These are phyloP conservation scores for Teunomyces panamensis DNA, from an alignment of 805 yeast genomes.

Conservation along the genomic window DNA sequence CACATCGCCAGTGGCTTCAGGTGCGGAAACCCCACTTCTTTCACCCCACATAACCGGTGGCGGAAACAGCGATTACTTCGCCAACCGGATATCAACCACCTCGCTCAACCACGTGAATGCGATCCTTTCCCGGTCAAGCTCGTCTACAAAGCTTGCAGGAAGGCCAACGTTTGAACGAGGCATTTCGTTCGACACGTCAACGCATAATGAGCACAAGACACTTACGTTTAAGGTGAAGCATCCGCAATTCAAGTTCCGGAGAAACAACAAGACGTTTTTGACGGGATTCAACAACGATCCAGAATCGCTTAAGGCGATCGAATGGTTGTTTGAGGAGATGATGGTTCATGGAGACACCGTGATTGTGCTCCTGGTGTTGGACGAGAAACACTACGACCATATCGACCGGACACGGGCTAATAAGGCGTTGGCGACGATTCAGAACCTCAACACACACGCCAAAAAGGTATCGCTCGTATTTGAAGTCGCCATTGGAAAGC, in stretches of 20 bases:
- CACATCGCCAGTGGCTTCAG: slow-evolving; percentile 17
- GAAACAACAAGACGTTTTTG: slow-evolving; percentile 42
- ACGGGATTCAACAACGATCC: slow-evolving; percentile 37
- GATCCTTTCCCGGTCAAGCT: slow-evolving; percentile 6
- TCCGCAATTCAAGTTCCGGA: slow-evolving; percentile 40
- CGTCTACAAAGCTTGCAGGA: slow-evolving; percentile 2
- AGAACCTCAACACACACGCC: slow-evolving; percentile 31
- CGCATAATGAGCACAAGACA: slow-evolving; percentile 30
- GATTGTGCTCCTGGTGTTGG: slow-evolving; percentile 39
- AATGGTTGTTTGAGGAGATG: slow-evolving; percentile 45
- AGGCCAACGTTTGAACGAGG: slow-evolving; percentile 31
- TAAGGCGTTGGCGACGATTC: slow-evolving; percentile 25
- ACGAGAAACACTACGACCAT: slow-evolving; percentile 25
- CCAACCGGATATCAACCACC: slow-evolving; percentile 7
- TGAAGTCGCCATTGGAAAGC: slow-evolving; percentile 41
- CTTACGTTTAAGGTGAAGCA: slow-evolving; percentile 41
- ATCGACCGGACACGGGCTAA: slow-evolving; percentile 33
- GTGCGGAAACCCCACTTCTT: slow-evolving; percentile 13
- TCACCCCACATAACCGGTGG: slow-evolving; percentile 13
- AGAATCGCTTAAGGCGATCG: slow-evolving; percentile 39
- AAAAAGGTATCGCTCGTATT: slow-evolving; percentile 38
- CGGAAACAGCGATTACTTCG: slow-evolving; percentile 9
- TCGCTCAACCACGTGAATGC: slow-evolving; percentile 8
- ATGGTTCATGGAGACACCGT: slow-evolving; percentile 43
- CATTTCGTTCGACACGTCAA: slow-evolving; percentile 40